Evolutionary conservation across 2,329 filamentous ascomycete species (phyloP).

Genomic region (Colletotrichum spaethianum): DNA sequence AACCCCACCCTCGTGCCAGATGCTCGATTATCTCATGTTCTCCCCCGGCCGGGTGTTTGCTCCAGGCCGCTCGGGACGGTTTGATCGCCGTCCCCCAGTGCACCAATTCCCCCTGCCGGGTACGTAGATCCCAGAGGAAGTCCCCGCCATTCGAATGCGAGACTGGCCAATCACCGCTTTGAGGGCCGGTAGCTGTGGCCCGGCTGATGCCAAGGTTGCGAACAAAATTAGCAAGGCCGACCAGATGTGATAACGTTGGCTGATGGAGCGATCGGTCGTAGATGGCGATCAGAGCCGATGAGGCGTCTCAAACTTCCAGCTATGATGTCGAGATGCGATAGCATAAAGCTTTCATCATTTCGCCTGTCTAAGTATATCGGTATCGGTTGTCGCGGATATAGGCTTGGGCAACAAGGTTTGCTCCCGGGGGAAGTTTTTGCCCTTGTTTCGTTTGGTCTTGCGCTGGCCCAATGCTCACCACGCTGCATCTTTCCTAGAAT

Average conservation of each 20-base stretch:
- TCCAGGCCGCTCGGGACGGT: slow-evolving; percentile 35
- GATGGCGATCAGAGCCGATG: slow-evolving; percentile 20
- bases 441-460: slow-evolving; percentile 37
- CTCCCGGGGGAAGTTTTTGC: slow-evolving; percentile 34
- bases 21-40: slow-evolving; percentile 21
- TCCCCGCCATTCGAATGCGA: neutral
- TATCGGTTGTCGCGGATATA: slow-evolving; percentile 17
- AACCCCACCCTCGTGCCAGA: slow-evolving; percentile 27
- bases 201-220: neutral
- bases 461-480: neutral
- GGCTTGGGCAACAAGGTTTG: slow-evolving; percentile 14
- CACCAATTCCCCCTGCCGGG: slow-evolving; percentile 28
- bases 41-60: slow-evolving; percentile 19
- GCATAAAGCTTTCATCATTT: neutral
- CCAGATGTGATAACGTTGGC: slow-evolving; percentile 6
- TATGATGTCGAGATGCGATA: neutral
- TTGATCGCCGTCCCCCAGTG: slow-evolving; percentile 34
- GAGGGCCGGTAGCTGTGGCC: slow-evolving; percentile 15
- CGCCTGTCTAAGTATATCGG: neutral
- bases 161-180: neutral
- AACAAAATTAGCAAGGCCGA: slow-evolving; percentile 16
- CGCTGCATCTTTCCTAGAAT: slow-evolving; percentile 9
- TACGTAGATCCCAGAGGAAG: slow-evolving; percentile 21
- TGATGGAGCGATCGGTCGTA: slow-evolving; percentile 13
- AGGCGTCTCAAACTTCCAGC: slow-evolving; percentile 10